These are phyloP conservation scores for Gardenia jasminoides DNA, from an alignment of 257 asterid genomes.

Conservation along the genomic window DNA sequence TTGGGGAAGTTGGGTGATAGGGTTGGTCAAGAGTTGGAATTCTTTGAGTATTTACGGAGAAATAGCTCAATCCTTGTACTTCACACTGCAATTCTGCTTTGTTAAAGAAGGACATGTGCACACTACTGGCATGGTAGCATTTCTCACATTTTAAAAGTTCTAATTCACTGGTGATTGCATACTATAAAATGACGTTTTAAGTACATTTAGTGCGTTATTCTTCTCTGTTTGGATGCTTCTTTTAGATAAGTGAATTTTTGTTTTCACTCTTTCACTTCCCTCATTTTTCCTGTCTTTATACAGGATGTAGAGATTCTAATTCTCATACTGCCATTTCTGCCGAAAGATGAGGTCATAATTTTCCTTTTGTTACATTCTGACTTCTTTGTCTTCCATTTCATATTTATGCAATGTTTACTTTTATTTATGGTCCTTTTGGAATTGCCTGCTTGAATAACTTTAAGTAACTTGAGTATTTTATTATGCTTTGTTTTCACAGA, in stretches of 20 bases:
- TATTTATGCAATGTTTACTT: slow-evolving; percentile 16
- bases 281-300: slow-evolving; percentile 23
- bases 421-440: background rate
- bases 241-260: background rate
- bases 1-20: background rate
- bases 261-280: slow-evolving; percentile 7
- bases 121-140: background rate
- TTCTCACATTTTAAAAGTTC: background rate
- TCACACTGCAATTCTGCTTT: background rate
- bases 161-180: background rate
- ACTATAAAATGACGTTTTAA: background rate
- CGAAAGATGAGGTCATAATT: slow-evolving; percentile 74
- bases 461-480: background rate
- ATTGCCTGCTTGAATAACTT: background rate
- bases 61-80: background rate
- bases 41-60: background rate
- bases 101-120: background rate
- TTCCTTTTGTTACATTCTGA: slow-evolving; percentile 19
- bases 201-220: background rate
- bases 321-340: slow-evolving; percentile 80
- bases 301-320: slow-evolving; percentile 88
- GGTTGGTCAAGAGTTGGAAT: background rate
- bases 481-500: background rate
- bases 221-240: background rate
- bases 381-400: slow-evolving; percentile 9